Evolutionary conservation across 148 eudicot genomes (phyloP).

Genomic region (Rhododendron simsii): DNA sequence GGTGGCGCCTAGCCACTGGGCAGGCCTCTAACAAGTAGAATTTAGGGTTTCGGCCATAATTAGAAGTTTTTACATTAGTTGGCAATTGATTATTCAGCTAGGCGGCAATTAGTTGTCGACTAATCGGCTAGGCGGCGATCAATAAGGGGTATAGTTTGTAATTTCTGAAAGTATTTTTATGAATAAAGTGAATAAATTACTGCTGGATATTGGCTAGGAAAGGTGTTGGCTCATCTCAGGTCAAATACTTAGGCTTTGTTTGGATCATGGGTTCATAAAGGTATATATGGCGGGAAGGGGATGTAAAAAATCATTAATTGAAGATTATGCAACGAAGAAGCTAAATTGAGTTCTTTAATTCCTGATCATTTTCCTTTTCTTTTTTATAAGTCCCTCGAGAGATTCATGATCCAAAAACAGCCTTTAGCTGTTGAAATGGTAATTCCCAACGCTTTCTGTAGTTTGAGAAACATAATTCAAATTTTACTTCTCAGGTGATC

Average conservation of each 20-base stretch:
- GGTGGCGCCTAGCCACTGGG: too few relatives aligned
- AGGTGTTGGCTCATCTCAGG: not conserved
- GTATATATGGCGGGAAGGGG: not conserved
- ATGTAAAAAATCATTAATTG: not conserved
- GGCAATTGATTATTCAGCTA: too few relatives aligned
- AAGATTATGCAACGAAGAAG: not conserved
- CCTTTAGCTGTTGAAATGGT: not conserved
- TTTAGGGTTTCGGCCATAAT: too few relatives aligned
- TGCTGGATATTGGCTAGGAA: not conserved
- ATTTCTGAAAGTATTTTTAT: not conserved
- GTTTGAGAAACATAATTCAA: not conserved
- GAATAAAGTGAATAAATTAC: not conserved
- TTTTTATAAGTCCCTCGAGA: not conserved
- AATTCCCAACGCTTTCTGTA: not conserved
- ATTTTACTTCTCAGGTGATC: constrained; percentile 54
- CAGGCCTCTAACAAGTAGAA: too few relatives aligned
- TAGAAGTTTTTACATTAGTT: not conserved
- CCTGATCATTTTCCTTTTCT: not conserved
- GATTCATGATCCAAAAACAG: not conserved
- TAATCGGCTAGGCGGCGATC: not conserved
- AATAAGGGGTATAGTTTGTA: not conserved
- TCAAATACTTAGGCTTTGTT: not conserved
- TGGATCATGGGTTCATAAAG: not conserved
- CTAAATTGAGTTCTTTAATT: not conserved
- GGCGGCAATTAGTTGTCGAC: not conserved